Base-by-base conservation (phyloP, 306 rosid species). In the Quercus variabilis region DNA sequence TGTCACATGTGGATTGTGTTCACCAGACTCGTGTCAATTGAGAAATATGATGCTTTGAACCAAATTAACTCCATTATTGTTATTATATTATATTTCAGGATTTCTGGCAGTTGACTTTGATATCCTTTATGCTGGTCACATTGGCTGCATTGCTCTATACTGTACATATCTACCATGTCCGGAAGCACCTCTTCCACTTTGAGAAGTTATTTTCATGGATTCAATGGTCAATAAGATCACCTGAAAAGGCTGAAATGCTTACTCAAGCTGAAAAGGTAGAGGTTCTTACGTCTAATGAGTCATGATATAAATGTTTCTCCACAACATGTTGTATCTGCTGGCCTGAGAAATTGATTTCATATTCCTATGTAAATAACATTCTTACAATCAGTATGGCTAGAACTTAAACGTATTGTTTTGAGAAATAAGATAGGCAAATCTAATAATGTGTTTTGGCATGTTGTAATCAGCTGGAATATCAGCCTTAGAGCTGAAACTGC, bases 121-220 rank as follows among this genome's bases (percentile, higher is more conserved):
- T 95, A 75, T 92, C 98, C n/a, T 91, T 86, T 85, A 31, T 67
- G 43, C 84, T 82, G 6, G 94, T 80, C 28, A 92, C 98, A 54
- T 46, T 84, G 46, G 96, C 97, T 58, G 94, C 91, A 21, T 20
- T 90, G 25, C 90, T 90, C 78, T 92, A 90, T 80, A 90, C 89
- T 63, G 1, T 83, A 65, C 91, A 95, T 43, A 82, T 90, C 15
- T 90, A 85, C 84, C 88, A 25, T 12, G 83, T 85, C 14, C 74
- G 90, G 55, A 87, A 88, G 72, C 97, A 90, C 85, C 64, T 92
- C 58, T 76, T 91, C 82, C 97, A 92, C 87, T 76, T 91, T 21
- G 90, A 91, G 57, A 67, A 73, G 75, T 49, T 89, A 26, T 10
- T 46, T 58, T 7, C 74, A 4, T 76, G 74, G 3, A 17, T 55